Conservation (phyloP, 139 green algal genomes). For the Edaphochlamys debaryana region DNA sequence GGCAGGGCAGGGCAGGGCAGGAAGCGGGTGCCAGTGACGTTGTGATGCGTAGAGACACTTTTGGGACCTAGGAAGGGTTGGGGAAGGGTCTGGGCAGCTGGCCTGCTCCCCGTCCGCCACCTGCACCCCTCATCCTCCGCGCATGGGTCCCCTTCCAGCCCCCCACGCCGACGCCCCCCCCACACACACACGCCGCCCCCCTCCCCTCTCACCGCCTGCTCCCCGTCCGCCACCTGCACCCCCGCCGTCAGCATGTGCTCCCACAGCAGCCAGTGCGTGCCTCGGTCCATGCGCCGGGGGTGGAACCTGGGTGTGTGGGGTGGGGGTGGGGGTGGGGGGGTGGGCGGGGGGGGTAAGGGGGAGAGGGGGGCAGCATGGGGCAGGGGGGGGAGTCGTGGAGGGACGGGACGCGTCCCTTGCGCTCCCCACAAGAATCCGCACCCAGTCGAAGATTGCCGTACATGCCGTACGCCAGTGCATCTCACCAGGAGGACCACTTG, state of each 20-base stretch:
- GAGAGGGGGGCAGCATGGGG: neutral
- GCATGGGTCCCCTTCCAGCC: no score
- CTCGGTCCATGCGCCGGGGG: neutral
- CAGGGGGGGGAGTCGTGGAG: no score
- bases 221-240: neutral
- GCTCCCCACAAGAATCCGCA: neutral
- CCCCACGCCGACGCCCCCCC: no score
- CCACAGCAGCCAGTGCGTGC: slow-evolving; percentile 2
- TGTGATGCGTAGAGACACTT: no score
- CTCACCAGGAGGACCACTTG: slow-evolving; percentile 11
- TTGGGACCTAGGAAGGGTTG: no score
- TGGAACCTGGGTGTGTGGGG: neutral
- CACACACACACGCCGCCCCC: neutral
- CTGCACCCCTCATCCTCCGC: no score
- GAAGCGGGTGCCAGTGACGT: no score
- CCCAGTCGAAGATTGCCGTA: neutral
- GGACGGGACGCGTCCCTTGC: no score
- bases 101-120: no score
- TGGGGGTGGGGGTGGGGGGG: neutral
- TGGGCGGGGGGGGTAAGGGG: neutral
- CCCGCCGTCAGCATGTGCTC: neutral
- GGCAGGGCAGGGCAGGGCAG: no score
- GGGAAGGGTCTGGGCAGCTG: no score
- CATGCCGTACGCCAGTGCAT: neutral
- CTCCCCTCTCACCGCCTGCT: slow-evolving; percentile 3